Evolutionary conservation across 805 yeast genomes (phyloP), one percentile per base, ranked within the genome.

Genomic region (Starmerella davenportii): DNA sequence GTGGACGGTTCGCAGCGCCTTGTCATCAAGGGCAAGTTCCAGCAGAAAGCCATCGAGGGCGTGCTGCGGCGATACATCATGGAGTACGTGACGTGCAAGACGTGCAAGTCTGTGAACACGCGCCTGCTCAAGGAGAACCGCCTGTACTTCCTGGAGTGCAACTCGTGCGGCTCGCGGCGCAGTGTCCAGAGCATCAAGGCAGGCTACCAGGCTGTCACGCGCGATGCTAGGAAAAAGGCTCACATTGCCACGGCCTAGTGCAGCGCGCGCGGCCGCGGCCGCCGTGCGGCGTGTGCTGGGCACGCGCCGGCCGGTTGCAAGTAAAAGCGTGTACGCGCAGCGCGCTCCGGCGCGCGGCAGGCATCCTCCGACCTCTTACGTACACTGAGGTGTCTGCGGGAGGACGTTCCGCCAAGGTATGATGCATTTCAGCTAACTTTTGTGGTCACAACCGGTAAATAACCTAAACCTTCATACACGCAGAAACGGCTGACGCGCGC

Each of bases 51-150:
- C 63, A 76, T 90, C 70, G 98, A 90, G 65, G 78, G 84, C 48
- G 93, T 90, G 46, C 70, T 90, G 63, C 78, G 96, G 69, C 74
- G 95, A 63, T 90, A 90, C 62, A 90, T 92, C 59, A 67, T 81
- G 59, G 99, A 90, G 62, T 90, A 90, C 58, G 99, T 90, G 49
- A 82, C 95, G 38, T 90, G 99, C 73, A 82, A 90, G 70, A 90
- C 98, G 34, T 90, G 99, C 69, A 90, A 87, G 69, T 80, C 94
- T 43, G 85, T 84, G 72, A 90, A 90, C 64, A 90, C 99, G 34
- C 90, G 78, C 51, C 71, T 90, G 60, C 80, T 77, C 69, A 85
- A 93, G 65, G 99, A 90, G 66, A 90, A 85, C 69, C 80, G 99
- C 69, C 72, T 90, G 64, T 93, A 81, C 68, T 90, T 90, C 69